Evolutionary conservation across 257 asterid species (phyloP).

Genomic region (Solanum boliviense): DNA sequence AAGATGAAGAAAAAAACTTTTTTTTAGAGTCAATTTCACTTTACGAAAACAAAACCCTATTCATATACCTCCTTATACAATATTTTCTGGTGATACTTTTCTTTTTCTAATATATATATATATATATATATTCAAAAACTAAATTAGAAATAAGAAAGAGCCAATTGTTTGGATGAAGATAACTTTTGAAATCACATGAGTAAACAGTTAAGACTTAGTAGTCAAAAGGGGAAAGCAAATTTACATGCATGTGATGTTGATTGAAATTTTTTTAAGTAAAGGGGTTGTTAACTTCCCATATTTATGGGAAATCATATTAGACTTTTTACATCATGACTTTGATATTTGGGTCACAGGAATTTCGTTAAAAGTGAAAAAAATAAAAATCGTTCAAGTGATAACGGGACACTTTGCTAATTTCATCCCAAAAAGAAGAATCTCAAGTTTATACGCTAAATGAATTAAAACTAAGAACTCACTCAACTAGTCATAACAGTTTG

Average conservation of each 20-base stretch:
- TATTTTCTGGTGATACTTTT: background rate
- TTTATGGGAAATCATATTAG: background rate
- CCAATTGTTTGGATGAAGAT: background rate
- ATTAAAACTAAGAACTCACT: background rate
- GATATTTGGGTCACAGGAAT: background rate
- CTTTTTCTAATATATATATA: background rate
- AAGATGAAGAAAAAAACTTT: background rate
- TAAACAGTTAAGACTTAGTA: background rate
- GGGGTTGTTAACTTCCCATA: background rate
- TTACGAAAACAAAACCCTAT: background rate
- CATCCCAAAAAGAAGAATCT: background rate
- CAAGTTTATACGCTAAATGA: background rate
- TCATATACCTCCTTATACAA: background rate
- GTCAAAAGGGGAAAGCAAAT: background rate
- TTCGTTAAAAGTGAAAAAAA: background rate
- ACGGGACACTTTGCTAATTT: background rate
- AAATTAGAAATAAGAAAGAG: background rate
- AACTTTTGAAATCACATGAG: background rate
- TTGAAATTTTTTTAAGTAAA: background rate
- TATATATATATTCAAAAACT: too few species aligned
- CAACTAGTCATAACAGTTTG: background rate
- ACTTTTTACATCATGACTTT: background rate
- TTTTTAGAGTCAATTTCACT: background rate
- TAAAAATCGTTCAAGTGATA: background rate
- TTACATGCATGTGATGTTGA: background rate